phyloP scores from a whole-genome alignment of 805 yeast species.

The Ogataea trehaloabstinens region DNA sequence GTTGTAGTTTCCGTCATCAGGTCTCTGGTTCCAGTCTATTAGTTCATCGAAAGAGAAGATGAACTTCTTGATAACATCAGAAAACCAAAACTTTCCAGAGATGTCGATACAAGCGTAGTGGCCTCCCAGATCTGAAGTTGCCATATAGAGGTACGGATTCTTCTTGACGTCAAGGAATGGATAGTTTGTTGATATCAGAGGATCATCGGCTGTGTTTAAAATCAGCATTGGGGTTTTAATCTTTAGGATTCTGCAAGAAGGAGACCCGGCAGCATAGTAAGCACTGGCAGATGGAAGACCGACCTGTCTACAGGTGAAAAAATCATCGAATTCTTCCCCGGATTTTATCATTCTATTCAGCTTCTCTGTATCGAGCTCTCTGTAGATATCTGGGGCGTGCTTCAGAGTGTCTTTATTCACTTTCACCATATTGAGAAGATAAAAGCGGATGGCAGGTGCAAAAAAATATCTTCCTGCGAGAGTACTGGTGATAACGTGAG shows the following conservation, averaged over 20 bases:
- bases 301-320: conserved; percentile 57
- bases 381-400: conserved; percentile 27
- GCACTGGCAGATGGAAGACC: conserved; percentile 62
- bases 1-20: conserved; percentile 20
- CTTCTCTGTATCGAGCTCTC: conserved; percentile 22
- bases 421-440: conserved; percentile 41
- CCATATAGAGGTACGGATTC: conserved; percentile 58
- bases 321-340: conserved; percentile 58
- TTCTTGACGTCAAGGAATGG: conserved; percentile 48
- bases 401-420: conserved; percentile 39
- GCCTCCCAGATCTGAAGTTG: conserved; percentile 67
- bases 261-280: conserved; percentile 66
- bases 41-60: conserved; percentile 35
- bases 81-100: conserved; percentile 48
- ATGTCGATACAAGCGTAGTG: conserved; percentile 55
- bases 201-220: conserved; percentile 66
- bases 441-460: conserved; percentile 39
- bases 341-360: conserved; percentile 36
- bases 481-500: conserved; percentile 39
- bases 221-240: conserved; percentile 62
- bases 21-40: conserved; percentile 11
- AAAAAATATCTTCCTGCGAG: conserved; percentile 41
- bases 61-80: conserved; percentile 39
- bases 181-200: conserved; percentile 53
- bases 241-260: conserved; percentile 51